A percentile compares a stretch with the other conserved stretches of the same genome.
These are phyloP conservation scores for Ploettnerulaceae sp. DNA, from an alignment of 2,329 filamentous ascomycete species.

Conservation along the genomic window DNA sequence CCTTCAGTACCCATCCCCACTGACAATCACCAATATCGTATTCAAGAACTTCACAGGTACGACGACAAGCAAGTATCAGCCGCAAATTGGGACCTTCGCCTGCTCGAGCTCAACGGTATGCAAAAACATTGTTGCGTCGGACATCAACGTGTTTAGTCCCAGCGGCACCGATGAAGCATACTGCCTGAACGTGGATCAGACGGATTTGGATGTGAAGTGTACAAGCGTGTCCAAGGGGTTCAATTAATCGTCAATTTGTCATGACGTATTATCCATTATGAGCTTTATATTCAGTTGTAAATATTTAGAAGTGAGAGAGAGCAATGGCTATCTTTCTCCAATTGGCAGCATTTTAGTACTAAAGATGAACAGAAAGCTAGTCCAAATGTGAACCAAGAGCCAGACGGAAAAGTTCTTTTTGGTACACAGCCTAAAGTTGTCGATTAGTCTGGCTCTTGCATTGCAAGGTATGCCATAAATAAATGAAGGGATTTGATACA, in stretches of 20 bases:
- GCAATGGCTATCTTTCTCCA: too few species aligned
- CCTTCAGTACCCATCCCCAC: conserved; percentile 47
- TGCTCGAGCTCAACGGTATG: conserved; percentile 45
- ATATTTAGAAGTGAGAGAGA: too few species aligned
- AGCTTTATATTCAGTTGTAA: too few species aligned
- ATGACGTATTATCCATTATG: background rate
- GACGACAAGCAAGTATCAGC: conserved; percentile 42
- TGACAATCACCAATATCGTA: conserved; percentile 52
- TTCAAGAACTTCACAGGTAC: conserved; percentile 53
- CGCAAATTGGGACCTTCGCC: conserved; percentile 43
- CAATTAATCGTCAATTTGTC: conserved; percentile 20
- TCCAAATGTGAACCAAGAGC: too few species aligned
- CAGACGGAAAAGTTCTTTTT: too few species aligned
- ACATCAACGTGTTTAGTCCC: conserved; percentile 45
- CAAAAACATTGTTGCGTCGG: conserved; percentile 43
- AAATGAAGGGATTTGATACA: too few species aligned
- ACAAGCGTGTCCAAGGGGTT: conserved; percentile 26
- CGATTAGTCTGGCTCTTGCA: too few species aligned
- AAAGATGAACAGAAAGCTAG: too few species aligned
- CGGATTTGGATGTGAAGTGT: conserved; percentile 36
- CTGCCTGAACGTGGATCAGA: conserved; percentile 41
- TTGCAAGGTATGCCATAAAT: too few species aligned
- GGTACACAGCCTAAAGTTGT: too few species aligned
- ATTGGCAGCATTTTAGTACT: too few species aligned
- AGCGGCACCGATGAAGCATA: conserved; percentile 40